These are phyloP conservation scores for Metschnikowia continentalis DNA, from an alignment of 805 yeast species.

Conservation along the genomic window DNA sequence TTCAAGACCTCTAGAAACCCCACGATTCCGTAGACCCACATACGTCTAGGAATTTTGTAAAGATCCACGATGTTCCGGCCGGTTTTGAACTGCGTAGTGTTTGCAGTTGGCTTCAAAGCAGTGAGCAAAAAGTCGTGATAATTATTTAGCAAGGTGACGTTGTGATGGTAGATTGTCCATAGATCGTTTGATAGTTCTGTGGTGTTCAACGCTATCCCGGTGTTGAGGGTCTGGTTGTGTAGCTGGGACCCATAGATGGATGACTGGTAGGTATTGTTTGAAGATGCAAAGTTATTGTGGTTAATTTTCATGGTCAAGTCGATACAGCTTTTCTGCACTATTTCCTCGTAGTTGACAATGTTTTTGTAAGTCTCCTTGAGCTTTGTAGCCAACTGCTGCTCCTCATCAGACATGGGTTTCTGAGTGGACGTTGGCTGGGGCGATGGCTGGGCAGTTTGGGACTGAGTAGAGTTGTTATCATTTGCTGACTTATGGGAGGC, in stretches of 20 bases:
- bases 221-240: constrained; percentile 8
- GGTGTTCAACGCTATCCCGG: constrained; percentile 26
- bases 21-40: constrained; percentile 85
- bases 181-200: constrained; percentile 56
- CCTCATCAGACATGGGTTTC: constrained; percentile 50
- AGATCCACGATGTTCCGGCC: constrained; percentile 75
- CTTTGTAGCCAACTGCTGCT: constrained; percentile 63
- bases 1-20: constrained; percentile 74
- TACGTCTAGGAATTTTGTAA: constrained; percentile 70
- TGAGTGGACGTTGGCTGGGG: constrained; percentile 8
- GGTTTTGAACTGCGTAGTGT: constrained; percentile 52
- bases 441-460: constrained; percentile 7
- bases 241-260: constrained; percentile 15
- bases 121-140: constrained; percentile 70
- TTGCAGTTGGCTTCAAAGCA: constrained; percentile 59
- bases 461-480: constrained; percentile 9
- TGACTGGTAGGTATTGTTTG: constrained; percentile 29
- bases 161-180: constrained; percentile 69
- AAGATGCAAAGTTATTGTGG: constrained; percentile 25
- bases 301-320: constrained; percentile 51
- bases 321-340: constrained; percentile 66
- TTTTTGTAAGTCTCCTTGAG: constrained; percentile 70
- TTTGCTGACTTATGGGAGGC: constrained; percentile 4
- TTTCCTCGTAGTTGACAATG: constrained; percentile 63
- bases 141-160: constrained; percentile 60